These are phyloP conservation scores for Gyromitra esculenta DNA, from an alignment of 2,329 filamentous ascomycete species.

Conservation along the genomic window DNA sequence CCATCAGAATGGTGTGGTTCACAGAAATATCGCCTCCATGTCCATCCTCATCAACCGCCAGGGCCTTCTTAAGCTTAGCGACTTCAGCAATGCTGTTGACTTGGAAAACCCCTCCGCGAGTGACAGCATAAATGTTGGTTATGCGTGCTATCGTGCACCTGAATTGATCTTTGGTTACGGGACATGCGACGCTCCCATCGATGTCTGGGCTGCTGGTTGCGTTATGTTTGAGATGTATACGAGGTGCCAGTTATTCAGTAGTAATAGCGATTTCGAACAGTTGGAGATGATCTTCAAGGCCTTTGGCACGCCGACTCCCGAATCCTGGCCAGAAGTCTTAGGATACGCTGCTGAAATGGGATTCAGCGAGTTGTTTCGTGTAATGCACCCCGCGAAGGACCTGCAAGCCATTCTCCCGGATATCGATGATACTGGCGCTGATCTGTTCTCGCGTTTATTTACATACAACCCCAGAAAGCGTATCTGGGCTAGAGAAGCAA, in stretches of 20 bases:
- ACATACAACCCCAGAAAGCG: no score
- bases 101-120: neutral
- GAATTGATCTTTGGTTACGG: neutral
- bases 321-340: neutral
- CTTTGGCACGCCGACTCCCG: neutral
- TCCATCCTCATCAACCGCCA: neutral
- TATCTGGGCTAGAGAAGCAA: no score
- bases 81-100: neutral
- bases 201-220: neutral
- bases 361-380: neutral
- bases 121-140: neutral
- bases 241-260: neutral
- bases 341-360: neutral
- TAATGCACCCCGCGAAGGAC: neutral
- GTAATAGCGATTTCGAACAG: neutral
- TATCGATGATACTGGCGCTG: neutral
- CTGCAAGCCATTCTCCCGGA: neutral
- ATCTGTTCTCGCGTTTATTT: no score
- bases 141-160: constrained; percentile 1
- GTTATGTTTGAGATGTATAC: neutral
- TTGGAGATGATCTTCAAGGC: neutral
- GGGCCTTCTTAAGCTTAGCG: neutral
- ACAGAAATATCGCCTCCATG: neutral
- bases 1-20: neutral
- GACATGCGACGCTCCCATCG: neutral